Conservation (phyloP, 2,329 filamentous ascomycete genomes). For the Paraphaeosphaeria minitans region DNA sequence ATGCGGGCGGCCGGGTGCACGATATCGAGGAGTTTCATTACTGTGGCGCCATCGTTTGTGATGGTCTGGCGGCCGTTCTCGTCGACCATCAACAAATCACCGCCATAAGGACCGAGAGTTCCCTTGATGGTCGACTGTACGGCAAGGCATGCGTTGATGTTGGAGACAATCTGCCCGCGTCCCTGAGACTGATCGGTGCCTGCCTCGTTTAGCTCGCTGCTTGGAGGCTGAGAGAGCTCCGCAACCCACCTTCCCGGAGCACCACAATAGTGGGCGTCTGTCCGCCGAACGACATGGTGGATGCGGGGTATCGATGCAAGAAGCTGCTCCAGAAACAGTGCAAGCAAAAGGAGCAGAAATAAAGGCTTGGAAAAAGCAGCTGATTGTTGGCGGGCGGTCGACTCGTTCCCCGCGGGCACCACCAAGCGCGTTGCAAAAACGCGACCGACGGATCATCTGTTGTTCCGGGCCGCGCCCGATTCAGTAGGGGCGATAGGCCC, state of each 20-base stretch:
- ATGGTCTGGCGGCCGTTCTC: constrained; percentile 95
- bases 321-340: background rate
- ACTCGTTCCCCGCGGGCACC: constrained; percentile 19
- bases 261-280: constrained; percentile 98
- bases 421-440: constrained; percentile 36
- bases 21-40: constrained; percentile 99
- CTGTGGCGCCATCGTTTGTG: constrained; percentile 97
- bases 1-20: constrained; percentile 97
- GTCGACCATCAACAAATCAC: constrained; percentile 94
- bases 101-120: constrained; percentile 94
- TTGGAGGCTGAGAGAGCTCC: constrained; percentile 21
- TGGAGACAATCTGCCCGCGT: constrained; percentile 93
- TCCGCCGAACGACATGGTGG: constrained; percentile 89
- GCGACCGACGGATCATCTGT: constrained; percentile 14
- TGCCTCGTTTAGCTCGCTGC: constrained; percentile 49
- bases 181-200: constrained; percentile 97
- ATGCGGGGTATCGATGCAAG: constrained; percentile 8
- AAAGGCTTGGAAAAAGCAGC: background rate
- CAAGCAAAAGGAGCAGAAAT: background rate
- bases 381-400: constrained; percentile 1
- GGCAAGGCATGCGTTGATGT: constrained; percentile 97
- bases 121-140: constrained; percentile 96
- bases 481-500: constrained; percentile 1
- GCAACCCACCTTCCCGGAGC: constrained; percentile 85
- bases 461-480: constrained; percentile 17